Percentiles rank a stretch among this genome's conserved stretches.
phyloP scores from a whole-genome alignment of 169 alveolate species.

The Plasmodium berghei region DNA sequence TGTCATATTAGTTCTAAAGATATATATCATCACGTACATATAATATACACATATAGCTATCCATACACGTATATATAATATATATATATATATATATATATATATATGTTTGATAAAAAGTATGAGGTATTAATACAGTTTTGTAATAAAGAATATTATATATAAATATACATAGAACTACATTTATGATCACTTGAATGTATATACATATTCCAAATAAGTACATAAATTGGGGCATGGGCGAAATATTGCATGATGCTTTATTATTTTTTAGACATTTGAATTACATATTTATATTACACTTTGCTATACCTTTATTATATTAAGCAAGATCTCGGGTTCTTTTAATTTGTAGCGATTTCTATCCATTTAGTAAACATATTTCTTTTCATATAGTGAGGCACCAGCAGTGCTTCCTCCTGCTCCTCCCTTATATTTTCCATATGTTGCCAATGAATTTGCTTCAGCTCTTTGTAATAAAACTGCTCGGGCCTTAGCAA shows the following conservation, averaged over 20 bases:
- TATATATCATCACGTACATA: no score
- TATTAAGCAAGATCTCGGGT: no score
- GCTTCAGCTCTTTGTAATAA: conserved; percentile 96
- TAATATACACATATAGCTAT: neutral
- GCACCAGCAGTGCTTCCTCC: conserved; percentile 81
- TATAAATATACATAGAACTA: no score
- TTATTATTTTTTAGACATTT: no score
- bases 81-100: neutral
- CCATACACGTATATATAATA: neutral
- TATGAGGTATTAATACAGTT: neutral
- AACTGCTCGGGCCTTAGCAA: conserved; percentile 95
- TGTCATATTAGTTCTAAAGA: no score
- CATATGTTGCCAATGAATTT: conserved; percentile 94
- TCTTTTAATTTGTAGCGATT: no score
- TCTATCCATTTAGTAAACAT: conserved; percentile 75
- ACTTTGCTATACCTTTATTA: no score
- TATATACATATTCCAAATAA: no score
- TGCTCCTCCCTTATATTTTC: conserved; percentile 81
- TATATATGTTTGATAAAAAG: neutral
- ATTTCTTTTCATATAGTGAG: conserved; percentile 83
- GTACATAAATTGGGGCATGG: no score
- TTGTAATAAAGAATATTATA: no score
- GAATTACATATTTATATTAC: conserved; percentile 1
- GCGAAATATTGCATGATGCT: no score
- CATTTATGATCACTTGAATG: no score